Percentiles rank a stretch among this genome's conserved stretches.
phyloP scores from a whole-genome alignment of 164 flowering plant species.

The Cinnamomum micranthum region DNA sequence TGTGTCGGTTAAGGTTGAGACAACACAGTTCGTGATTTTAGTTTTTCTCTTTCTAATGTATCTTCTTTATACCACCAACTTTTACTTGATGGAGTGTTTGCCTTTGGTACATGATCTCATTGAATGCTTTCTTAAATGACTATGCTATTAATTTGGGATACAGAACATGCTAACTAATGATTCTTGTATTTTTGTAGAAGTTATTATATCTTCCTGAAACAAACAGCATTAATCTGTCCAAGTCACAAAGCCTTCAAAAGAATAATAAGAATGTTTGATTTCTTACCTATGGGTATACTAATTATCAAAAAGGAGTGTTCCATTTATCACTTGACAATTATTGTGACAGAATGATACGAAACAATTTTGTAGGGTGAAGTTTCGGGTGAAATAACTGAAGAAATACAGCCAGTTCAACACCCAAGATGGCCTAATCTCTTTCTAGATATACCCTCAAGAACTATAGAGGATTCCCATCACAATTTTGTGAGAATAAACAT shows the following conservation, averaged over 20 bases:
- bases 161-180: not conserved
- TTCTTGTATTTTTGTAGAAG: not conserved
- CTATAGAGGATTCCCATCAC: conserved; percentile 24
- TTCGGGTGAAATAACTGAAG: conserved; percentile 41
- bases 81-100: not conserved
- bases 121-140: not conserved
- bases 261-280: not conserved
- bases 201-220: not conserved
- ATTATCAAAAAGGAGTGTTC: not conserved
- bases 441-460: conserved; percentile 39
- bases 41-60: not conserved
- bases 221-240: not conserved
- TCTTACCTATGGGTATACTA: not conserved
- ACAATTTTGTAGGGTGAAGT: conserved; percentile 29
- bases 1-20: no score
- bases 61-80: not conserved
- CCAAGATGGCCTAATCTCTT: conserved; percentile 21
- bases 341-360: not conserved
- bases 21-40: no score
- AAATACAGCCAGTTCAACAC: conserved; percentile 21
- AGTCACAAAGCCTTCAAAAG: not conserved
- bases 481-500: conserved; percentile 38
- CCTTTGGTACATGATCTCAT: not conserved
- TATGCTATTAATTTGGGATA: not conserved
- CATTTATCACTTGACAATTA: not conserved